Evolutionary conservation across 306 rosid genomes (phyloP), one percentile per base, ranked within the genome.

Genomic region (Malus sieversii): DNA sequence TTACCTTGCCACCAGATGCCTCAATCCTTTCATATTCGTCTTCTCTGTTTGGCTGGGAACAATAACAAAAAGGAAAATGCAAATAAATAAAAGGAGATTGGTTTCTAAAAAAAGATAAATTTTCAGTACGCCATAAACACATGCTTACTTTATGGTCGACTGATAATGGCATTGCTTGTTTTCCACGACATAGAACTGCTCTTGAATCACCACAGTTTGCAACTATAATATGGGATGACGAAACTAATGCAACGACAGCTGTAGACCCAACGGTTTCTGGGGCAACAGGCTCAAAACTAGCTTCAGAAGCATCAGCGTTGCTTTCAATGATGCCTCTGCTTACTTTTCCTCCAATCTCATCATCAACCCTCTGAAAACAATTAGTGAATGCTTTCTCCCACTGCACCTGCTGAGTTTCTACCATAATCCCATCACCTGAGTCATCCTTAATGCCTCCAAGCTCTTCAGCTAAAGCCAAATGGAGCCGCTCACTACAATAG

Each of bases 191-290:
- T 16, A 87, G 75, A 45, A 87, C 87, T 10, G 91, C 87, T 87
- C 91, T 83, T 55, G 91, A 87, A 74, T 87, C 91, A 12, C 91
- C 91, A 60, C 89, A 87, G 78, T 85, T 87, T 1, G 91, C 86
- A 73, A 87, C 89, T 60, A 87, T 87, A 66, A 85, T 80, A 77
- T 87, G 91, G 12, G 91, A 82, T 20, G 91, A 83, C 64, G 86
- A 85, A 40, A 87, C 81, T 58, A 87, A 69, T 0, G 86, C 91
- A 66, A 87, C 87, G 55, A 87, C 87, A 38, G 91, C 91, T 0
- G 91, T 87, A 33, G 91, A 87, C 25, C 91, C 91, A 35, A 87
- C 91, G 23, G 89, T 87, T 81, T 85, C 91, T 10, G 89, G 83
- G 62, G 89, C 87, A 79, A 83, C 35, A 38, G 87, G 81, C 42